These are phyloP conservation scores for Aspergillus ochraceus DNA, from an alignment of 2,329 filamentous ascomycete genomes.

Conservation along the genomic window DNA sequence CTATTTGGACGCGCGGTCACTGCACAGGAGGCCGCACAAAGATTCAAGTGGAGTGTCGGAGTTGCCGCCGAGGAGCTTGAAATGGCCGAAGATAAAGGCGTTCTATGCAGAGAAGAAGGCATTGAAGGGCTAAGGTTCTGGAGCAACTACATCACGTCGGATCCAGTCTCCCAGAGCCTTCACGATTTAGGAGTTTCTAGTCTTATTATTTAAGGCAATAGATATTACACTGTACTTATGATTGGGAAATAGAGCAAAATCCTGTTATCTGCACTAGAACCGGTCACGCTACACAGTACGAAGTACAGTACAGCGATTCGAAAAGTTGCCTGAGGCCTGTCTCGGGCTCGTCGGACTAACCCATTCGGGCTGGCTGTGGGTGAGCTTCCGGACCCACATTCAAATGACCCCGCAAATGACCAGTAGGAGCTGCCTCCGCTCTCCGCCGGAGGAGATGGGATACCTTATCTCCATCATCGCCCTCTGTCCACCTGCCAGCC, in stretches of 20 bases:
- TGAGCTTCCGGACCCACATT: not conserved
- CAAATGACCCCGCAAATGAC: not conserved
- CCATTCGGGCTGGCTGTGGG: not conserved
- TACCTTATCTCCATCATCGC: not conserved
- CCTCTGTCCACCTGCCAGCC: not conserved
- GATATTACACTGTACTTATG: not conserved
- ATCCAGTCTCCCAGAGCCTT: not conserved
- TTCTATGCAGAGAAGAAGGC: slow-evolving; percentile 85
- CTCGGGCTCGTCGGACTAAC: not conserved
- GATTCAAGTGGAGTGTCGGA: slow-evolving; percentile 95
- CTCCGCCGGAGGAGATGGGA: not conserved
- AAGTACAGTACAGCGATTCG: not conserved
- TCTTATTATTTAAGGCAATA: not conserved
- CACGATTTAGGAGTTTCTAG: not conserved
- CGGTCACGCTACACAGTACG: no score
- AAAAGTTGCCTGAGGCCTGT: not conserved
- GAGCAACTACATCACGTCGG: slow-evolving; percentile 64
- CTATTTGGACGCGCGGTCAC: slow-evolving; percentile 82
- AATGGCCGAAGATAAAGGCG: slow-evolving; percentile 91
- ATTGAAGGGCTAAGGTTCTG: slow-evolving; percentile 91
- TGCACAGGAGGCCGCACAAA: slow-evolving; percentile 82
- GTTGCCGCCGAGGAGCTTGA: slow-evolving; percentile 94
- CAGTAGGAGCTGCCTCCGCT: not conserved
- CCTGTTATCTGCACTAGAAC: not conserved
- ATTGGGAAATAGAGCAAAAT: not conserved